Conservation (phyloP, 129 eudicot genomes). For the Scalesia atractyloides region DNA sequence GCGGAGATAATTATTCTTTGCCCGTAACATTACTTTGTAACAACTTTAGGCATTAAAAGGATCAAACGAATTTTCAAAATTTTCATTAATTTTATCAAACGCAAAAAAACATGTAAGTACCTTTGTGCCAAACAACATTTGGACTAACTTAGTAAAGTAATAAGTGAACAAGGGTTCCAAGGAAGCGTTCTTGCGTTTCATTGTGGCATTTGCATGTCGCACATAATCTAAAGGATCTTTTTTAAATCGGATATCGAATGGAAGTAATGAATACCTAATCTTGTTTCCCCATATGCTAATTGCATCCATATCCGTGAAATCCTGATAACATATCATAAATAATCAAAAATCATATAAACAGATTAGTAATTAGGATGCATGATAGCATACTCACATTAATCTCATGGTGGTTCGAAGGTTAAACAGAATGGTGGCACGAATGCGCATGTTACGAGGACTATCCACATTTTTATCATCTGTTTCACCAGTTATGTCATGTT, state of each 20-base stretch:
- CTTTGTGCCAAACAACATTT: conserved; percentile 42
- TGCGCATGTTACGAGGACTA: conserved; percentile 23
- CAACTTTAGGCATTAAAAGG: neutral
- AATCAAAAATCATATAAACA: neutral
- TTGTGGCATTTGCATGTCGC: conserved; percentile 28
- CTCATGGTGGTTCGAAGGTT: conserved; percentile 35
- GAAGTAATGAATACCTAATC: conserved; percentile 34
- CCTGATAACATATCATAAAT: neutral
- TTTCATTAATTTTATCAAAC: neutral
- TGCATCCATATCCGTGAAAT: conserved; percentile 15
- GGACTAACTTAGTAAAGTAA: conserved; percentile 7
- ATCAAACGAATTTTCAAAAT: neutral
- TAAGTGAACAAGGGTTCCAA: conserved; percentile 35
- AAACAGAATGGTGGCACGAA: conserved; percentile 35
- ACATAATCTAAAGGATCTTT: conserved; percentile 40
- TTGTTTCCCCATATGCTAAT: conserved; percentile 38
- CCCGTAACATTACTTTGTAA: too few species aligned
- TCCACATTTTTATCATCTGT: neutral
- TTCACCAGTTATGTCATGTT: conserved; percentile 12
- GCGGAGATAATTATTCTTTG: neutral
- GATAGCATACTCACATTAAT: conserved; percentile 30
- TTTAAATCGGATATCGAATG: conserved; percentile 24
- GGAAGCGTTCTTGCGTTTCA: conserved; percentile 38
- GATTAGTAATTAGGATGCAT: neutral
- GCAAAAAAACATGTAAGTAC: neutral